These are phyloP conservation scores for Zhuliangozyma blackwelliae DNA, from an alignment of 1,139 yeast species.

Conservation along the genomic window DNA sequence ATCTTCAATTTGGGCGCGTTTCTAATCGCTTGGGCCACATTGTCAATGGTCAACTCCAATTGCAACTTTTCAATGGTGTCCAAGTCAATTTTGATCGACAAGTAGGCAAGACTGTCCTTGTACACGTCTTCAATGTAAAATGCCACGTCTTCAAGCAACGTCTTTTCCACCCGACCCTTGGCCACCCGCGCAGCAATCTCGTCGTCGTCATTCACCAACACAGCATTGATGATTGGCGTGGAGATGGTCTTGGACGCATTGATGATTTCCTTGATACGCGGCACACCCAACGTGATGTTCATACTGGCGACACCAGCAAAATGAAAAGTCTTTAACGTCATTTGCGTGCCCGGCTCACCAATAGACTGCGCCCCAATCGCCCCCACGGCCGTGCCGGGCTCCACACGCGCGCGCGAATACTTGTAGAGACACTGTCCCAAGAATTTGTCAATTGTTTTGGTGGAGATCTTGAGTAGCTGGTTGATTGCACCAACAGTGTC, in stretches of 20 bases:
- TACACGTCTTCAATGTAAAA: constrained; percentile 92
- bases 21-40: constrained; percentile 78
- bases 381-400: constrained; percentile 99
- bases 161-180: constrained; percentile 95
- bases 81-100: constrained; percentile 79
- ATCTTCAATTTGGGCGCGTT: constrained; percentile 89
- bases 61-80: constrained; percentile 85
- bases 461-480: constrained; percentile 72
- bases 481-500: constrained; percentile 50
- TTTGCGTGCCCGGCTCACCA: constrained; percentile 99
- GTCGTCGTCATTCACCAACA: constrained; percentile 86
- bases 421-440: constrained; percentile 74
- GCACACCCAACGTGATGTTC: constrained; percentile 98
- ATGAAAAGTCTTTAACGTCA: constrained; percentile 98
- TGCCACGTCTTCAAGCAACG: constrained; percentile 80
- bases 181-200: constrained; percentile 98
- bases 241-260: constrained; percentile 94
- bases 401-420: constrained; percentile 87
- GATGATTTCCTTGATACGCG: constrained; percentile 97
- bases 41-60: constrained; percentile 79
- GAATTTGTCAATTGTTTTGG: constrained; percentile 58
- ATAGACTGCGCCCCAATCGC: constrained; percentile 99
- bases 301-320: constrained; percentile 99
- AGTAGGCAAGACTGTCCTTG: constrained; percentile 69
- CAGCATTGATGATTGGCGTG: constrained; percentile 95